Percentiles rank a stretch among this genome's conserved stretches.
These are phyloP conservation scores for Biscogniauxia marginata DNA, from an alignment of 2,329 filamentous ascomycete species.

Conservation along the genomic window DNA sequence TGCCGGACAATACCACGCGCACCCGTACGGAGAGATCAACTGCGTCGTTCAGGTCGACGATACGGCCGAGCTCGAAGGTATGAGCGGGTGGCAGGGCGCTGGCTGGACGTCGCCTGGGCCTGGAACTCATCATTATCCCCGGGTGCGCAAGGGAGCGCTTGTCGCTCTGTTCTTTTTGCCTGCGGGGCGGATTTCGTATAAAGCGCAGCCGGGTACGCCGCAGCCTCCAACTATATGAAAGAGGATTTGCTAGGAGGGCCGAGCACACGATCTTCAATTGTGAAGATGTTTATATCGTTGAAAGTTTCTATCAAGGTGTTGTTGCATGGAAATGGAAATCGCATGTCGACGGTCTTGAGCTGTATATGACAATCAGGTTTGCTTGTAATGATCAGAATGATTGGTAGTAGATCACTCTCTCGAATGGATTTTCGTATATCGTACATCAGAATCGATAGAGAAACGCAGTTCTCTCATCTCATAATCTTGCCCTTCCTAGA, in stretches of 20 bases:
- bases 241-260: neutral
- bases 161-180: slow-evolving; percentile 56
- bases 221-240: slow-evolving; percentile 34
- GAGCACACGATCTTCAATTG: neutral
- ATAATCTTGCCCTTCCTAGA: too few species aligned
- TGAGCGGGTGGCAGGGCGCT: slow-evolving; percentile 55
- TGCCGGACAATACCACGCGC: slow-evolving; percentile 51
- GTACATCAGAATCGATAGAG: too few species aligned
- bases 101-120: slow-evolving; percentile 56
- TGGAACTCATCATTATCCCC: slow-evolving; percentile 57
- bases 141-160: slow-evolving; percentile 48
- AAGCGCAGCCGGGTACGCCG: slow-evolving; percentile 41
- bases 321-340: too few species aligned
- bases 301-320: too few species aligned
- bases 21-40: slow-evolving; percentile 56
- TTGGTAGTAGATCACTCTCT: too few species aligned
- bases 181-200: slow-evolving; percentile 52
- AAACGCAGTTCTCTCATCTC: too few species aligned
- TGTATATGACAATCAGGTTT: too few species aligned
- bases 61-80: slow-evolving; percentile 50
- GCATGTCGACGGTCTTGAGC: too few species aligned
- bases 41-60: slow-evolving; percentile 51
- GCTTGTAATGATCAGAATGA: too few species aligned
- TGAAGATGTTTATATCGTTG: too few species aligned
- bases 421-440: too few species aligned